These are phyloP conservation scores for Paecilomyces niveus DNA, from an alignment of 2,329 filamentous ascomycete genomes.

Conservation along the genomic window DNA sequence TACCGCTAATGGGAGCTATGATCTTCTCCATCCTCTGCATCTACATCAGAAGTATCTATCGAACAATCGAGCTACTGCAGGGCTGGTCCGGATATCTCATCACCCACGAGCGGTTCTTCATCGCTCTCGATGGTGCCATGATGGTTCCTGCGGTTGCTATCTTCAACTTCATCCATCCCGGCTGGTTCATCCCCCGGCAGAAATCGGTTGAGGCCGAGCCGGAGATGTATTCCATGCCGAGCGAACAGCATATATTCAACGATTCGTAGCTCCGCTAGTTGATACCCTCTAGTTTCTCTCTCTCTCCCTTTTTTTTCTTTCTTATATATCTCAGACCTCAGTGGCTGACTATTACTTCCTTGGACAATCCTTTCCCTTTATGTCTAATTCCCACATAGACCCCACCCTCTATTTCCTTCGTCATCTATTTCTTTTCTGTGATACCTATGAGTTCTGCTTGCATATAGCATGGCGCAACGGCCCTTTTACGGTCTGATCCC, in stretches of 20 bases:
- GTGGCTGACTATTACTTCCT: background rate
- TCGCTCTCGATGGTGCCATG: slow-evolving; percentile 43
- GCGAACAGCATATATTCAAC: background rate
- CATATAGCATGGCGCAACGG: background rate
- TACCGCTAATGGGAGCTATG: slow-evolving; percentile 31
- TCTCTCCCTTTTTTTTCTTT: background rate
- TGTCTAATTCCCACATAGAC: background rate
- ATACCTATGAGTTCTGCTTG: background rate
- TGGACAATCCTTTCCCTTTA: background rate
- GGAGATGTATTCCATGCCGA: slow-evolving; percentile 2
- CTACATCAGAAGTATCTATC: slow-evolving; percentile 44
- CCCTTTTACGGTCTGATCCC: too few species aligned
- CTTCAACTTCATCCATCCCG: slow-evolving; percentile 41
- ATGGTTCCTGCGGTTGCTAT: slow-evolving; percentile 42
- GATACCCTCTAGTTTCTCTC: too few species aligned
- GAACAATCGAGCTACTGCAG: slow-evolving; percentile 44
- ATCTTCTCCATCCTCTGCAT: slow-evolving; percentile 38
- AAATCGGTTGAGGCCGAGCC: slow-evolving; percentile 7
- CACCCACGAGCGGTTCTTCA: slow-evolving; percentile 44
- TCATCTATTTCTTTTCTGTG: background rate
- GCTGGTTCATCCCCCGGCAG: slow-evolving; percentile 26
- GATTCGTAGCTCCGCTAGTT: background rate
- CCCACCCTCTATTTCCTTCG: background rate
- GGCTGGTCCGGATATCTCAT: slow-evolving; percentile 47
- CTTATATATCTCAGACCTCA: background rate